These are phyloP conservation scores for Rhizoctonia solani DNA, from an alignment of 1,284 basidiomycete species.

Conservation along the genomic window DNA sequence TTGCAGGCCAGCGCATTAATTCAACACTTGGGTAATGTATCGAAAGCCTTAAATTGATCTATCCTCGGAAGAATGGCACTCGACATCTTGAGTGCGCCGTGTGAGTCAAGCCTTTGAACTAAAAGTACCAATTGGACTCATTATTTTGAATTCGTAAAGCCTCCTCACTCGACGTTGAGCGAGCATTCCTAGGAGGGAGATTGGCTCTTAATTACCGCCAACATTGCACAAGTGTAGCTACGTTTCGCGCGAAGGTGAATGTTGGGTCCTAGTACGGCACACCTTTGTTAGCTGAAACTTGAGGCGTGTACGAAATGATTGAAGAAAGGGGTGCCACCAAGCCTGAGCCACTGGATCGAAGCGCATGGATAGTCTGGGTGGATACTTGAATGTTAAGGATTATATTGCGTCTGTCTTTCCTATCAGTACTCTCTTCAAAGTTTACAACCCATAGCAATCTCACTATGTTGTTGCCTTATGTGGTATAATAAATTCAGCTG, in stretches of 20 bases:
- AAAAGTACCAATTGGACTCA: background rate
- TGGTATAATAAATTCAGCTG: background rate
- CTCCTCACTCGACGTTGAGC: constrained; percentile 13
- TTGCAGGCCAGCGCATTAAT: background rate
- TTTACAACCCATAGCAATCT: background rate
- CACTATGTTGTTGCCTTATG: background rate
- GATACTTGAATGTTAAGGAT: background rate
- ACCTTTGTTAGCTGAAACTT: background rate
- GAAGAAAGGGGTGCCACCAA: background rate
- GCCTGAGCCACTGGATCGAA: background rate
- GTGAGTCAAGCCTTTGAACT: background rate
- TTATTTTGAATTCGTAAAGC: background rate
- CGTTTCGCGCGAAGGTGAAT: constrained; percentile 17
- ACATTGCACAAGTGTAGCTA: constrained; percentile 3
- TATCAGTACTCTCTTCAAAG: background rate
- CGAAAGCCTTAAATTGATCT: background rate
- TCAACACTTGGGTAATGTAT: background rate
- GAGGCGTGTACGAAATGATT: background rate
- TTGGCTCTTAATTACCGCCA: too few species aligned
- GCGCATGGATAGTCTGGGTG: background rate
- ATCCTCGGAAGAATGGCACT: constrained; percentile 9
- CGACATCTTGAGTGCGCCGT: constrained; percentile 3
- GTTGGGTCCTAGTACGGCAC: constrained; percentile 18
- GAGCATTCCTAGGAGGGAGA: constrained; percentile 11
- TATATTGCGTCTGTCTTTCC: background rate